Conservation (phyloP, 176 grass and related monocot species). For the Musa schizocarpa region DNA sequence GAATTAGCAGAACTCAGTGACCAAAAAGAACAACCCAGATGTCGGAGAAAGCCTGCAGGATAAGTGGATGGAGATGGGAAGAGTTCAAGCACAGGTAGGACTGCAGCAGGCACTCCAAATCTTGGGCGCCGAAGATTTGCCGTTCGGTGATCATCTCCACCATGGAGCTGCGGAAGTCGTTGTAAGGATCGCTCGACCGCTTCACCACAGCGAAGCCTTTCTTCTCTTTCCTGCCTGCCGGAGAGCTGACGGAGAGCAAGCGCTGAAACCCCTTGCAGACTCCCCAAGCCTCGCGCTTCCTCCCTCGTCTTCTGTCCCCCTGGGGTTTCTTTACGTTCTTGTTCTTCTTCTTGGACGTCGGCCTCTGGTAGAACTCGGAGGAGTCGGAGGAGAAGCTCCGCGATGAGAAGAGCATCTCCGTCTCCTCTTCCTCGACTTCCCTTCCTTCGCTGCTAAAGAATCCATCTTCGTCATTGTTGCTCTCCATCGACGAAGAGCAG, state of each 20-base stretch:
- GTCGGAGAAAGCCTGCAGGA: slow-evolving; percentile 96
- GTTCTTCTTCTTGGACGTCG: slow-evolving; percentile 25
- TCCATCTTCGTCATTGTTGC: slow-evolving; percentile 28
- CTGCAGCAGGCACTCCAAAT: slow-evolving; percentile 75
- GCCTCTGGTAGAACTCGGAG: slow-evolving; percentile 68
- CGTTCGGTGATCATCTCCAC: slow-evolving; percentile 86
- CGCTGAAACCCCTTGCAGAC: slow-evolving; percentile 18
- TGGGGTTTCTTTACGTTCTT: background rate
- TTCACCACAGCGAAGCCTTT: slow-evolving; percentile 76
- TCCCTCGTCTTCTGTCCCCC: background rate
- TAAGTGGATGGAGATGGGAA: slow-evolving; percentile 62
- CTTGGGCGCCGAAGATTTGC: slow-evolving; percentile 53
- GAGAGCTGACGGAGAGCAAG: slow-evolving; percentile 25
- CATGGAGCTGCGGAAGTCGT: slow-evolving; percentile 83
- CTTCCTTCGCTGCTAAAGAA: slow-evolving; percentile 64
- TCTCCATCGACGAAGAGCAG: slow-evolving; percentile 35
- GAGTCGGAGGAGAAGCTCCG: slow-evolving; percentile 91
- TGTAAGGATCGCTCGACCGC: slow-evolving; percentile 73
- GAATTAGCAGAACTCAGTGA: slow-evolving; percentile 19
- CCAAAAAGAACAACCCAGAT: slow-evolving; percentile 76
- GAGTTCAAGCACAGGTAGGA: slow-evolving; percentile 85
- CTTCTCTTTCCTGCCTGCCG: slow-evolving; percentile 7
- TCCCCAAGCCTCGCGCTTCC: background rate
- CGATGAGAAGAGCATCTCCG: slow-evolving; percentile 70
- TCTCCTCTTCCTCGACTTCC: slow-evolving; percentile 30